Conservation (phyloP, 2,329 filamentous ascomycete species). For the Epichloe glyceriae region DNA sequence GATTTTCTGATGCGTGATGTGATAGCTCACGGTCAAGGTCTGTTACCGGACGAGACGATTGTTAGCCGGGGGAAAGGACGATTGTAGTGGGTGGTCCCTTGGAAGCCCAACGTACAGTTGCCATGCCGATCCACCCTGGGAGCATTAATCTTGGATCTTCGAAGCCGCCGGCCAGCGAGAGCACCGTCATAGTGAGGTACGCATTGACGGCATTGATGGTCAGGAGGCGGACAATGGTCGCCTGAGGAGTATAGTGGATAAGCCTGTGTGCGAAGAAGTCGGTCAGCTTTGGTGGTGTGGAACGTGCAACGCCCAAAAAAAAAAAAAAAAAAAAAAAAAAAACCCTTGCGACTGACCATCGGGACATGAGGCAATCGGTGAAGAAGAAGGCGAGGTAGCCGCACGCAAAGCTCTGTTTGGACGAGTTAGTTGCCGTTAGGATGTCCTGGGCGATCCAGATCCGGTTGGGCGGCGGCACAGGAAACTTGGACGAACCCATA, state of each 20-base stretch:
- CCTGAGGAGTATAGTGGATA: slow-evolving; percentile 69
- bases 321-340: not conserved
- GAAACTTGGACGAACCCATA: slow-evolving; percentile 46
- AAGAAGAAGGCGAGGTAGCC: slow-evolving; percentile 75
- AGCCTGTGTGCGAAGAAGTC: slow-evolving; percentile 40
- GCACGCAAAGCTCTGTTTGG: slow-evolving; percentile 53
- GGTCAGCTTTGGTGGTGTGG: not conserved
- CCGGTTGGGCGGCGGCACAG: not conserved
- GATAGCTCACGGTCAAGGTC: slow-evolving; percentile 63
- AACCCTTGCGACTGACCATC: slow-evolving; percentile 42
- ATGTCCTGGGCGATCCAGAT: too few species aligned
- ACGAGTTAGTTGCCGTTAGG: not conserved
- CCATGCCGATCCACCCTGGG: slow-evolving; percentile 67
- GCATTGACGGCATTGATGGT: slow-evolving; percentile 63
- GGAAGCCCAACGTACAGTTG: slow-evolving; percentile 42
- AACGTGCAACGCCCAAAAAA: not conserved
- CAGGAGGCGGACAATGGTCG: slow-evolving; percentile 66
- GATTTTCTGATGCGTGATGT: slow-evolving; percentile 64
- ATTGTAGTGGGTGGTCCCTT: too few species aligned
- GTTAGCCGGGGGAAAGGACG: not conserved
- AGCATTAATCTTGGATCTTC: slow-evolving; percentile 58
- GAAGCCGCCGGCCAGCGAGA: slow-evolving; percentile 57
- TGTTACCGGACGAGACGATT: slow-evolving; percentile 16
- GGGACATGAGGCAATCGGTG: slow-evolving; percentile 72
- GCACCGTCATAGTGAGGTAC: slow-evolving; percentile 60